Evolutionary conservation across 208 protist genomes (phyloP), one percentile per base, ranked within the genome.

Genomic region (Leishmania guyanensis): DNA sequence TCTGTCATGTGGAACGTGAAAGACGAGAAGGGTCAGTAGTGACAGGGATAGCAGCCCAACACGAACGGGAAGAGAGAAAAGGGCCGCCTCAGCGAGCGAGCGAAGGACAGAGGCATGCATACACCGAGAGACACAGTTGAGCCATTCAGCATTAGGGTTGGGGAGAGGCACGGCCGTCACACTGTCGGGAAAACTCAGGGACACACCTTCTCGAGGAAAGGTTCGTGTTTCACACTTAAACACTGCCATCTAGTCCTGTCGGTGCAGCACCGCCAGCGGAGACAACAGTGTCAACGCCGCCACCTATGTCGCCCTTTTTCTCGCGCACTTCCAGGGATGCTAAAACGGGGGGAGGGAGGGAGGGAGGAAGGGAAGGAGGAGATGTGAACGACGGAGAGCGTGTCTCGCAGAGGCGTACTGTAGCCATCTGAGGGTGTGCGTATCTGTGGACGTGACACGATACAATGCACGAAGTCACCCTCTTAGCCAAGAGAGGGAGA

Each of bases 51-150:
- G 60, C n/a, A 48, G 76, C 36, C 22, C 16, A 0, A 66, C 20
- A 85, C 22, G 65, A 62, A 56, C 53, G 64, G 64, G 29, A 85
- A 33, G 82, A 75, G 8, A 77, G 80, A 76, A 86, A 71, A 85
- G 26, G 46, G 26, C 12, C 62, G 62, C 29, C 33, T 68, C 10
- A 14, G 29, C 29, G 26, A 68, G 62, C 1, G 29, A 43, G 29
- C 14, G 14, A 50, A 43, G 64, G 20, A 78, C 3, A 70, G 9
- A 76, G 20, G 65, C 56, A 75, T 48, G 73, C 26, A 70, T 51
- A 26, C 17, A 78, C 33, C 36, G 43, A 51, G 17, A 58, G 75
- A 9, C 20, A 80, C 43, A 46, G 43, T 3, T 46, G 43, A 46
- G 43, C 43, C 43, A 33, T 26, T 56, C 22, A 43, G 64, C 29